Evolutionary conservation across 768 basidiomycete genomes (phyloP).

Genomic region (Arthromyces matolae): DNA sequence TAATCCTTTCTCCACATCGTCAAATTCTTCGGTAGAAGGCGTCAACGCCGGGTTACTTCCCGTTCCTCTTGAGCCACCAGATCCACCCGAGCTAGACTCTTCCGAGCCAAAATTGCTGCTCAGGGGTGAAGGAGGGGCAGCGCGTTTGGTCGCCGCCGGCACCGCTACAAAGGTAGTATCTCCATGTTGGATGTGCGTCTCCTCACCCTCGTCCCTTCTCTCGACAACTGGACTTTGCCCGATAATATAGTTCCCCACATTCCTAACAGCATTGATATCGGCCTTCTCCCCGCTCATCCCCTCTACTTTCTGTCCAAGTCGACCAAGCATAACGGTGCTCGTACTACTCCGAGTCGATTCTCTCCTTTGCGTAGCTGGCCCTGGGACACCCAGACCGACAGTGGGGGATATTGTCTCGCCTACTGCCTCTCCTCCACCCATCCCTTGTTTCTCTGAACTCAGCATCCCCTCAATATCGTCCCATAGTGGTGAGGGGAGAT

Average conservation of each 20-base stretch:
- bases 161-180: too few relatives aligned
- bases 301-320: slow-evolving; percentile 31
- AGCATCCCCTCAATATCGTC: slow-evolving; percentile 14
- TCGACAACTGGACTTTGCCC: slow-evolving; percentile 22
- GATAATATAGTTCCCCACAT: slow-evolving; percentile 51
- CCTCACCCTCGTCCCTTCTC: slow-evolving; percentile 11
- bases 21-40: background rate
- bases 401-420: slow-evolving; percentile 23
- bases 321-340: slow-evolving; percentile 42
- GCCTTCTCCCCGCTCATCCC: slow-evolving; percentile 40
- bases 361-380: slow-evolving; percentile 21
- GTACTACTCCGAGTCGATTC: slow-evolving; percentile 46
- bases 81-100: background rate
- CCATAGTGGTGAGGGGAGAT: slow-evolving; percentile 12
- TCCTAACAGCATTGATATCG: slow-evolving; percentile 46
- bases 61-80: slow-evolving; percentile 13
- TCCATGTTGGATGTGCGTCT: background rate
- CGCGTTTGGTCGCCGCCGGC: background rate
- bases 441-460: background rate
- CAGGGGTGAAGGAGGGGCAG: slow-evolving; percentile 42
- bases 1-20: background rate
- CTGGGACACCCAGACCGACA: background rate
- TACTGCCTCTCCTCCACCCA: slow-evolving; percentile 22
- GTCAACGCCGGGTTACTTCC: slow-evolving; percentile 23
- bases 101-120: slow-evolving; percentile 40